These are phyloP conservation scores for Fusarium secorum DNA, from an alignment of 2,329 filamentous ascomycete genomes.

Conservation along the genomic window DNA sequence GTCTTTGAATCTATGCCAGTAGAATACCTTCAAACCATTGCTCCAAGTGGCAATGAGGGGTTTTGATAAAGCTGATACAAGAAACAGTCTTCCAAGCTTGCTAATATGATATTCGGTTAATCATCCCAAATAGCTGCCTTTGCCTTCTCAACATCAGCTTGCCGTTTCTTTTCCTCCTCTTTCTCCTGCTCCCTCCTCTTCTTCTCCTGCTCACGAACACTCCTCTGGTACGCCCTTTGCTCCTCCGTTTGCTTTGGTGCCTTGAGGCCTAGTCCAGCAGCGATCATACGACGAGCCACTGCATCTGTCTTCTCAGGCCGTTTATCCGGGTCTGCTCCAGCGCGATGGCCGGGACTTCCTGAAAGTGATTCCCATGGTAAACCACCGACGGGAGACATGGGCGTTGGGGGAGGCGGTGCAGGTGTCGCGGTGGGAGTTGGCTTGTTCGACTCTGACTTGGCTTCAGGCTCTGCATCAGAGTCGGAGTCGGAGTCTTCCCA, in stretches of 20 bases:
- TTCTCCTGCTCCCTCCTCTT: conserved; percentile 77
- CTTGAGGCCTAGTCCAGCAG: conserved; percentile 82
- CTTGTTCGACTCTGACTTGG: conserved; percentile 42
- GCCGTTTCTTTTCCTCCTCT: conserved; percentile 66
- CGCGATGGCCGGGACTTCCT: conserved; percentile 13
- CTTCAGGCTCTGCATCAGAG: conserved; percentile 49
- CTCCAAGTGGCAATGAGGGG: neutral
- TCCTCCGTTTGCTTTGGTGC: conserved; percentile 86
- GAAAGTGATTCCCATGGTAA: conserved; percentile 28
- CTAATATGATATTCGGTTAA: conserved; percentile 42
- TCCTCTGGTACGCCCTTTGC: conserved; percentile 84
- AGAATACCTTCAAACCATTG: too few relatives aligned
- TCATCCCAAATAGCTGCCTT: conserved; percentile 90
- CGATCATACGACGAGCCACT: conserved; percentile 89
- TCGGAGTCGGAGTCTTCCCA: conserved; percentile 67
- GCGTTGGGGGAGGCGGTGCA: conserved; percentile 71
- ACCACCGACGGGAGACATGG: conserved; percentile 60
- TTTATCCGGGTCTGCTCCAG: conserved; percentile 25
- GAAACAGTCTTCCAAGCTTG: neutral
- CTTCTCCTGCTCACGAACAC: conserved; percentile 83
- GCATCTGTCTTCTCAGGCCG: conserved; percentile 93
- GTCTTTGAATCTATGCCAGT: neutral
- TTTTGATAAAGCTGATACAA: neutral
- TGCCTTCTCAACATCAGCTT: conserved; percentile 74
- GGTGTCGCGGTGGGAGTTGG: conserved; percentile 50